A percentile compares a stretch with the other conserved stretches of the same genome.
These are phyloP conservation scores for Amaranthus tricolor DNA, from an alignment of 179 eudicot genomes.

Conservation along the genomic window DNA sequence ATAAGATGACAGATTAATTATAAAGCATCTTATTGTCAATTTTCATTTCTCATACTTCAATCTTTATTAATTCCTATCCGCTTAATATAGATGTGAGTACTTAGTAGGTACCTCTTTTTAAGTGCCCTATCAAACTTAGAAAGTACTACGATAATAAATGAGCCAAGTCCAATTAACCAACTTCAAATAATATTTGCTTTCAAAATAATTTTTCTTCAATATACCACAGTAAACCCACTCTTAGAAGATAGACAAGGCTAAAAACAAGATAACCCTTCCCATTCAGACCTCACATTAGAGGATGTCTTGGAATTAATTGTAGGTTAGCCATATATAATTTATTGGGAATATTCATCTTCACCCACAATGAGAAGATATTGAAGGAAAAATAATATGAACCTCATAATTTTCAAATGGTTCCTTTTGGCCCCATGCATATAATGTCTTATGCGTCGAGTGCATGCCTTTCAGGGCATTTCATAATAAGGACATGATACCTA, in stretches of 20 bases:
- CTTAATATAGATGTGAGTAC: too few species aligned
- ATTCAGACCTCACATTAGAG: slow-evolving; percentile 16
- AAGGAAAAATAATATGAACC: slow-evolving; percentile 17
- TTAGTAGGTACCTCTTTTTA: too few species aligned
- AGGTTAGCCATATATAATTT: slow-evolving; percentile 17
- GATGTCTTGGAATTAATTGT: slow-evolving; percentile 19
- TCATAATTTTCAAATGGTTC: slow-evolving; percentile 24
- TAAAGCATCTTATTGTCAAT: too few species aligned
- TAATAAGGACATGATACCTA: slow-evolving; percentile 32
- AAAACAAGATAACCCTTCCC: background rate
- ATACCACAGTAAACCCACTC: too few species aligned
- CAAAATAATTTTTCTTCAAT: background rate
- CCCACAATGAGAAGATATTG: slow-evolving; percentile 26
- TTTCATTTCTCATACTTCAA: too few species aligned
- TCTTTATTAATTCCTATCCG: too few species aligned
- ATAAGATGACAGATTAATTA: too few species aligned
- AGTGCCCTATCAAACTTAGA: too few species aligned
- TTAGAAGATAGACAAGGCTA: too few species aligned
- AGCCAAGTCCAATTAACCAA: background rate
- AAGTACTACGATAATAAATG: background rate
- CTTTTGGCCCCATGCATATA: slow-evolving; percentile 10
- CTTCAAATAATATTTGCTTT: background rate
- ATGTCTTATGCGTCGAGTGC: slow-evolving; percentile 21
- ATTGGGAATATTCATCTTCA: slow-evolving; percentile 1
- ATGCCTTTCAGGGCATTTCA: slow-evolving; percentile 26